A percentile compares a stretch with the other conserved stretches of the same genome.
Evolutionary conservation across 805 yeast species (phyloP).

Genomic region (Schwanniomyces pseudopolymorphus): DNA sequence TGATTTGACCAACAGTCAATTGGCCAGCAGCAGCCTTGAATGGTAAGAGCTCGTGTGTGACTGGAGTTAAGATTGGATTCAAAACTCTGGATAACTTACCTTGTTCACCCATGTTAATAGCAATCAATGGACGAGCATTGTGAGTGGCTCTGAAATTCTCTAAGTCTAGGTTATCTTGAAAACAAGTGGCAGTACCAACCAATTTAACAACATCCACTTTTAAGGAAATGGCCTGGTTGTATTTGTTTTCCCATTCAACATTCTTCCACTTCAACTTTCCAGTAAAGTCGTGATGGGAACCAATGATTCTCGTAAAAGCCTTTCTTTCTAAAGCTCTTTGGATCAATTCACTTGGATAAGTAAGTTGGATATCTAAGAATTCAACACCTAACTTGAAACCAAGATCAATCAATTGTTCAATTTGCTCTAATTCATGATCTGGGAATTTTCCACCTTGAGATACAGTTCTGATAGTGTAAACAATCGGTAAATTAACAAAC

Average conservation of each 20-base stretch:
- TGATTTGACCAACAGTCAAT: constrained; percentile 63
- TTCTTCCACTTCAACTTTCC: constrained; percentile 65
- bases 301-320: constrained; percentile 70
- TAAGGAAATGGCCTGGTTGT: constrained; percentile 60
- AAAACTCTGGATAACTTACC: constrained; percentile 82
- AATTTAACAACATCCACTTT: constrained; percentile 78
- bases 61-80: constrained; percentile 78
- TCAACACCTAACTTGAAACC: constrained; percentile 81
- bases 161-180: constrained; percentile 67
- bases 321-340: constrained; percentile 51
- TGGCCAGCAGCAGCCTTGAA: constrained; percentile 80
- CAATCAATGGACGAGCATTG: constrained; percentile 64
- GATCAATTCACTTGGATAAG: constrained; percentile 57
- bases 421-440: constrained; percentile 48
- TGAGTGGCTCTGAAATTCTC: constrained; percentile 68
- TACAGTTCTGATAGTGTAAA: constrained; percentile 75
- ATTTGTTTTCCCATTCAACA: constrained; percentile 73
- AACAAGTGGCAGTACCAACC: constrained; percentile 69
- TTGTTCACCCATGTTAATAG: constrained; percentile 72
- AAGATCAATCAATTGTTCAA: constrained; percentile 52
- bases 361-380: constrained; percentile 76
- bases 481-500: constrained; percentile 66
- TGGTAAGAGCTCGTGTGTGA: constrained; percentile 70
- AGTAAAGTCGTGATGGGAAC: constrained; percentile 75
- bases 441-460: constrained; percentile 84